Evolutionary conservation across 768 basidiomycete species (phyloP).

Genomic region (Russula sp.): DNA sequence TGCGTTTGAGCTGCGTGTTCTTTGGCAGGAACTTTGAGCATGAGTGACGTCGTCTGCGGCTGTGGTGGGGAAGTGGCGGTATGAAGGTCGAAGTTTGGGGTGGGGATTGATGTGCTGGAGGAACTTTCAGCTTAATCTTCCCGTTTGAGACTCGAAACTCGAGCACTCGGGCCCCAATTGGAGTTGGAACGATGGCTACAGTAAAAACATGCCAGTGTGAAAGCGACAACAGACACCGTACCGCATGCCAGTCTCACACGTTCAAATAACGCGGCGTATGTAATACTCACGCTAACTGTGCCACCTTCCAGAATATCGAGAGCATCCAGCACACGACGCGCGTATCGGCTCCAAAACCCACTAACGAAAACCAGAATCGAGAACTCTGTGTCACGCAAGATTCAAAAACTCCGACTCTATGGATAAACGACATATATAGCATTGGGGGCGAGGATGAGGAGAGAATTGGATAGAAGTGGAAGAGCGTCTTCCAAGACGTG

Average conservation of each 20-base stretch:
- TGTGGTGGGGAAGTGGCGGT: slow-evolving; percentile 33
- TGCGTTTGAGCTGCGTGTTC: slow-evolving; percentile 16
- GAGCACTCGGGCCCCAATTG: too few relatives aligned
- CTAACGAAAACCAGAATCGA: slow-evolving; percentile 61
- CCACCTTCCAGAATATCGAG: slow-evolving; percentile 70
- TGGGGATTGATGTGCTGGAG: slow-evolving; percentile 42
- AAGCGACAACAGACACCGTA: too few relatives aligned
- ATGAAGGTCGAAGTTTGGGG: slow-evolving; percentile 30
- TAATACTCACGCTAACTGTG: too few relatives aligned
- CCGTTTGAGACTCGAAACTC: too few relatives aligned
- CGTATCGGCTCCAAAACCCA: slow-evolving; percentile 84
- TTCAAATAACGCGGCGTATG: too few relatives aligned
- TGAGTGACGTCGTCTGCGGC: slow-evolving; percentile 31
- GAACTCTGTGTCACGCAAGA: slow-evolving; percentile 60
- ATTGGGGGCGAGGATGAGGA: slow-evolving; percentile 85
- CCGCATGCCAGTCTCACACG: too few relatives aligned
- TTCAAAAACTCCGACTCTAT: slow-evolving; percentile 73
- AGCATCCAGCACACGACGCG: slow-evolving; percentile 83
- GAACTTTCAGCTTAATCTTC: slow-evolving; percentile 73
- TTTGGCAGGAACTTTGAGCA: slow-evolving; percentile 28
- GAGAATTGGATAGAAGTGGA: slow-evolving; percentile 68
- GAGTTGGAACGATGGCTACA: too few relatives aligned
- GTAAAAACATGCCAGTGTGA: too few relatives aligned
- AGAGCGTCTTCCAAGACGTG: slow-evolving; percentile 51
- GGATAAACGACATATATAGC: slow-evolving; percentile 59